Conservation (phyloP, 257 asterid species). For the Buddleja alternifolia region DNA sequence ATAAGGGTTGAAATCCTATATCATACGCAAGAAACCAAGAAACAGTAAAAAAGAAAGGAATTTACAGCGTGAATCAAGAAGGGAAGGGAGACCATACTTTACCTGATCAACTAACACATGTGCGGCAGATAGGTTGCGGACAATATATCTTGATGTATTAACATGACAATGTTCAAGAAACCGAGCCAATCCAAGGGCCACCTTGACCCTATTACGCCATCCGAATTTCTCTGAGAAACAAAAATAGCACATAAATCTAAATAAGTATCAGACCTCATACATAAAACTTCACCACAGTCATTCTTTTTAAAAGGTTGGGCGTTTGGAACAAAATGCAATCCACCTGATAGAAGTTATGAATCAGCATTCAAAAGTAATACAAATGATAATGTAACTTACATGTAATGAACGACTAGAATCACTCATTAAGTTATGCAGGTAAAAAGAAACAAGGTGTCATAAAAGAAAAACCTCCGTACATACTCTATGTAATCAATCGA, state of each 20-base stretch:
- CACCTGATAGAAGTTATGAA: background rate
- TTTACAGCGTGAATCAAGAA: background rate
- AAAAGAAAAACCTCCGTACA: no score
- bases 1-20: background rate
- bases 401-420: no score
- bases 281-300: background rate
- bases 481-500: background rate
- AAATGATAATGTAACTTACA: no score
- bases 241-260: background rate
- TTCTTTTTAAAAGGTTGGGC: background rate
- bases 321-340: background rate
- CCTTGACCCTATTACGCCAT: slow-evolving; percentile 9
- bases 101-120: background rate
- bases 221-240: background rate
- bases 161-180: background rate
- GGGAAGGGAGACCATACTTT: background rate
- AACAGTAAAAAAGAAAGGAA: background rate
- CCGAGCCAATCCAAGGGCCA: slow-evolving; percentile 5
- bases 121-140: background rate
- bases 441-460: no score
- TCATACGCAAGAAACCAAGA: background rate
- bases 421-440: no score
- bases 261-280: background rate
- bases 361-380: background rate
- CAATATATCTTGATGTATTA: background rate